Base-by-base conservation (phyloP, 768 basidiomycete species). In the Dictyophora rubrovolvata region DNA sequence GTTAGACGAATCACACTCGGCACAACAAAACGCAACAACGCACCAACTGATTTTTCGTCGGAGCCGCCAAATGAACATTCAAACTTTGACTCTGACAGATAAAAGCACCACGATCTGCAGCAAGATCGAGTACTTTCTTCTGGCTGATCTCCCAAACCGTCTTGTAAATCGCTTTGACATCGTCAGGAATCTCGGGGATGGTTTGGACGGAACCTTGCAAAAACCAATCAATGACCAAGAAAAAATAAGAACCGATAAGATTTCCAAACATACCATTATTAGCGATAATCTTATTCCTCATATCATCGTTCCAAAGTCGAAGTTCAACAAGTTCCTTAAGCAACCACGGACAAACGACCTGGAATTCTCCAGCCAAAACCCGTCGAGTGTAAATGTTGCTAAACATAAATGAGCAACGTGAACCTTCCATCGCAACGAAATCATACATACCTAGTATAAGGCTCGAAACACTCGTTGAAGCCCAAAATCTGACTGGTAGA, bases 111-210 rank as follows among this genome's bases (percentile, higher is more conserved):
- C 96, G 93, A 70, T 99, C 96, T n/a, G 96, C 96, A 55, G 96
- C 88, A 65, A 99, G 80, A 75, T 99, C 96, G 60, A 99, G 85
- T 63, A 99, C 85, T 70, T 91, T 93, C 89, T 97, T 98, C 77
- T 98, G 95, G 49, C 83, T 86, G 72, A 99, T 94, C 76, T 99
- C 95, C 95, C 95, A 99, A 53, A 97, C 95, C n/a, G 95, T 99
- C 78, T 97, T 97, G 84, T 99, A 99, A 75, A 99, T 93, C 0
- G 90, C 89, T 74, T 96, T 97, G 73, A 94, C 79, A 64, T 96
- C 83, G 60, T 84, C 85, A 1, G 95, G 94, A 64, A 98, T 92
- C 51, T 68, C 81, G 23, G 90, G 86, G 64, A 97, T 92, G 69
- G 84, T 89, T 70, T 95, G 92, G 23, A 89, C 72, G 6, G 87